Base-by-base conservation (phyloP, 1,139 yeast genomes). In the Saccharomyces hybrid region DNA sequence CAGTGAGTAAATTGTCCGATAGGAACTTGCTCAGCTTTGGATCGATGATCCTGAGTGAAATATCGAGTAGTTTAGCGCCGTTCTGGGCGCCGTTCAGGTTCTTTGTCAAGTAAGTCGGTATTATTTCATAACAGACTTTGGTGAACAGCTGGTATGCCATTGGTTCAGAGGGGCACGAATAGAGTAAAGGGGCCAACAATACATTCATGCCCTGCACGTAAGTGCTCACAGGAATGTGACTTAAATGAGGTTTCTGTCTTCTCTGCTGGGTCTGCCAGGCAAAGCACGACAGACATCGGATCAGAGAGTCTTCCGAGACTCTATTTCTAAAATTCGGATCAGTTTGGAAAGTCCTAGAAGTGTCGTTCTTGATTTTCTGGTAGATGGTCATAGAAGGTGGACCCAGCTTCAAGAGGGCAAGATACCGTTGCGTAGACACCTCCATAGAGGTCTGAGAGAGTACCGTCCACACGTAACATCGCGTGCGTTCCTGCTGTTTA, bases 161-260 rank as follows among this genome's bases (percentile, higher is more conserved):
- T 0, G 96, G 91, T 67, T 90, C 98, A 47, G 90, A 81, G 54
- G 85, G 83, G 62, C 87, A 80, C 1, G 86, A 78, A 67, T 82
- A 90, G 25, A 90, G 79, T 56, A 90, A 81, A 0, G 97, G 97
- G 0, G 96, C 97, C 41, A 87, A 79, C 38, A 90, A 70, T 1
- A 90, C 93, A 67, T 91, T 91, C 84, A 91, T 82, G 1, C 97
- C 97, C 66, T 90, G 97, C 11, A 90, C 97, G 67, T 90, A 90
- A 65, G 70, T 79, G 72, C 60, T 75, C 66, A 54, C 58, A 25
- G 57, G 52, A 11, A 49, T 38, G 25, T 16, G 42, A 16, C 34
- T 41, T 25, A 29, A 29, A 6, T 23, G 28, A 23, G 41, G 31
- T 5, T 47, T 29, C 23, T 27, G 38, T 16, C 52, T 51, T 32